Conservation (phyloP, 139 green algal genomes). For the Bryopsis sp. region DNA sequence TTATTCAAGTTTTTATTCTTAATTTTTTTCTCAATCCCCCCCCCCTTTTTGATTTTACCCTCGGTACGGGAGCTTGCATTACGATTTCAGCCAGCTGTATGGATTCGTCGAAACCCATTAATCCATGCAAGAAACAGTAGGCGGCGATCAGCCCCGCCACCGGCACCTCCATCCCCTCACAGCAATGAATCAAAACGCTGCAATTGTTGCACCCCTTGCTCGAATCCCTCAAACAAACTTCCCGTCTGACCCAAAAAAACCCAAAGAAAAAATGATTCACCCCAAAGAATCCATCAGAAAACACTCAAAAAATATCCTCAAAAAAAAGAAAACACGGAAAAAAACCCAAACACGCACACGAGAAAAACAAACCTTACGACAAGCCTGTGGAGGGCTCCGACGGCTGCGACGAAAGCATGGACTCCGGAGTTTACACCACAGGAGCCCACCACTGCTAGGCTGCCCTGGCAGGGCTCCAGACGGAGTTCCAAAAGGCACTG, state of each 20-base stretch:
- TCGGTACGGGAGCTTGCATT: slow-evolving; percentile 20
- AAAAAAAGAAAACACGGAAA: too few relatives aligned
- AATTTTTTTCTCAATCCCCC: too few relatives aligned
- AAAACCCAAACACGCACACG: too few relatives aligned
- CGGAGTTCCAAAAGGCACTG: slow-evolving; percentile 39
- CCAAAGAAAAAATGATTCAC: not conserved
- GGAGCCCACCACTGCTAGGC: not conserved
- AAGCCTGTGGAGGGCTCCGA: slow-evolving; percentile 25
- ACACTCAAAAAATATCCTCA: too few relatives aligned
- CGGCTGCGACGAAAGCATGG: slow-evolving; percentile 5
- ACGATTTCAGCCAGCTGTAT: slow-evolving; percentile 28
- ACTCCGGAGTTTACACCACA: not conserved
- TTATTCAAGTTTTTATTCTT: too few relatives aligned
- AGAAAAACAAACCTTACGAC: slow-evolving; percentile 1
- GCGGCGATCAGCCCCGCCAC: slow-evolving; percentile 40
- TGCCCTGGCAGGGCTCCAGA: slow-evolving; percentile 15
- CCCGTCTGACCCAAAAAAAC: not conserved
- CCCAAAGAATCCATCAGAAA: too few relatives aligned
- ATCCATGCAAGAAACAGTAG: slow-evolving; percentile 49
- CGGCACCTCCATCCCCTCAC: slow-evolving; percentile 24
- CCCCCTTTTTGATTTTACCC: too few relatives aligned
- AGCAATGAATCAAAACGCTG: slow-evolving; percentile 37
- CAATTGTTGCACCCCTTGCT: not conserved
- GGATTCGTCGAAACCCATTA: slow-evolving; percentile 32
- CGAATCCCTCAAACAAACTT: not conserved